phyloP scores from a whole-genome alignment of 179 eudicot species.

The Beta corolliflora region DNA sequence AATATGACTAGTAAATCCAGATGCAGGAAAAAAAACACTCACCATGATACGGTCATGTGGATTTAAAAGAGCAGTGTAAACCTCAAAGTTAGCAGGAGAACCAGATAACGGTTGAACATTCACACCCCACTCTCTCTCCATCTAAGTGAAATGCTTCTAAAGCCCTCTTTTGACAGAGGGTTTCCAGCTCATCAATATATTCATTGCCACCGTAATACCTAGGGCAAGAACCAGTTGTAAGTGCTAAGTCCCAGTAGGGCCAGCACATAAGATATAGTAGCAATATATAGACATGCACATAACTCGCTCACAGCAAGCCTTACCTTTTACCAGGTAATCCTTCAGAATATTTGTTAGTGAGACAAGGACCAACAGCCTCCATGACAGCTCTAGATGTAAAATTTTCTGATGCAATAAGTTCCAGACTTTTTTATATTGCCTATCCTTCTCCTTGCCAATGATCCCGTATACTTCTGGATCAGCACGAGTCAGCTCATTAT shows the following conservation, averaged over 20 bases:
- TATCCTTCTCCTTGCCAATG: constrained; percentile 75
- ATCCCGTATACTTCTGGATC: constrained; percentile 75
- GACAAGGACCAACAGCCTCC: constrained; percentile 95
- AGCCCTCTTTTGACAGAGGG: constrained; percentile 78
- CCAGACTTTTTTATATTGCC: constrained; percentile 72
- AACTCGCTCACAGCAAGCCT: not conserved
- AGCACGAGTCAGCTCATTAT: constrained; percentile 55
- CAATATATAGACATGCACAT: not conserved
- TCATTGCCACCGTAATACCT: constrained; percentile 97
- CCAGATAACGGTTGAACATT: constrained; percentile 94
- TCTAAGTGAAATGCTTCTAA: constrained; percentile 82
- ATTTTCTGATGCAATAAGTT: constrained; percentile 93
- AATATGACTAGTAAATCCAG: not conserved
- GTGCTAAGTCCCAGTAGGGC: not conserved
- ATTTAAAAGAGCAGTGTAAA: constrained; percentile 78
- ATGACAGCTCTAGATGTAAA: constrained; percentile 91
- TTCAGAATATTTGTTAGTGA: constrained; percentile 92
- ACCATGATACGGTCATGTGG: constrained; percentile 98
- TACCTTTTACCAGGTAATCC: constrained; percentile 94
- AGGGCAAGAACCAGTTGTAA: constrained; percentile 8
- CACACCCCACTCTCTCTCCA: constrained; percentile 76
- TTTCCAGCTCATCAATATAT: constrained; percentile 80
- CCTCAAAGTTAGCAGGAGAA: constrained; percentile 94
- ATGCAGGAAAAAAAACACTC: constrained; percentile 2
- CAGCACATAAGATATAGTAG: not conserved